A percentile compares a stretch with the other conserved stretches of the same genome.
These are phyloP conservation scores for Daldinia loculata DNA, from an alignment of 495 filamentous ascomycete genomes.

Conservation along the genomic window DNA sequence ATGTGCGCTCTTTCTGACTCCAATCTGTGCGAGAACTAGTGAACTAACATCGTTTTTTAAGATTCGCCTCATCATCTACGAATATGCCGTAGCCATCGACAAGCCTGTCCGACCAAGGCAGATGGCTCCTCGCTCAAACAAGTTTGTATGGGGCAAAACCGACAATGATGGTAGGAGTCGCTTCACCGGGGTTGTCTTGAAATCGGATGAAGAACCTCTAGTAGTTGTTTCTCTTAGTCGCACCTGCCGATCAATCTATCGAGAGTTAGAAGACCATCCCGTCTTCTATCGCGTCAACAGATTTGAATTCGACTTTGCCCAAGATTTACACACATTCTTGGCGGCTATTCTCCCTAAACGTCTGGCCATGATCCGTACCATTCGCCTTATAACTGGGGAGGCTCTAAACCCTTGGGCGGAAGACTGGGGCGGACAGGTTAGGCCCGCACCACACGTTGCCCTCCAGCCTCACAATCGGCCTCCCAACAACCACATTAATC, in stretches of 20 bases:
- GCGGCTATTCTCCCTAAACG: not conserved
- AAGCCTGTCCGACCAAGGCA: not conserved
- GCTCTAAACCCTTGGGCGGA: too few relatives aligned
- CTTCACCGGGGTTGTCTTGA: too few relatives aligned
- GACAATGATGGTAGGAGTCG: too few relatives aligned
- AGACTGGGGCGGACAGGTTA: too few relatives aligned
- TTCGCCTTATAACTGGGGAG: not conserved
- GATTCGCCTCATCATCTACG: not conserved
- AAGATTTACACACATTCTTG: not conserved
- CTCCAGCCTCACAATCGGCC: not conserved
- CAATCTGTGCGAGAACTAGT: not conserved
- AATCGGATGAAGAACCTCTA: not conserved
- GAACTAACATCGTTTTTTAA: not conserved
- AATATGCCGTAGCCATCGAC: not conserved
- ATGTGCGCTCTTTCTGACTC: not conserved
- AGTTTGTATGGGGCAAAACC: not conserved
- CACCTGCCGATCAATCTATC: not conserved
- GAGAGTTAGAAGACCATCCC: not conserved
- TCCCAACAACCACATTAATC: not conserved
- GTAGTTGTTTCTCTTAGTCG: not conserved
- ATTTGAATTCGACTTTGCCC: not conserved
- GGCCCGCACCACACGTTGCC: too few relatives aligned
- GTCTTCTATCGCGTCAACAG: not conserved
- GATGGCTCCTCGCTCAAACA: not conserved
- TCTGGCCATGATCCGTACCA: not conserved